Evolutionary conservation across 306 rosid species (phyloP).

Genomic region (Trichosanthes truncata): DNA sequence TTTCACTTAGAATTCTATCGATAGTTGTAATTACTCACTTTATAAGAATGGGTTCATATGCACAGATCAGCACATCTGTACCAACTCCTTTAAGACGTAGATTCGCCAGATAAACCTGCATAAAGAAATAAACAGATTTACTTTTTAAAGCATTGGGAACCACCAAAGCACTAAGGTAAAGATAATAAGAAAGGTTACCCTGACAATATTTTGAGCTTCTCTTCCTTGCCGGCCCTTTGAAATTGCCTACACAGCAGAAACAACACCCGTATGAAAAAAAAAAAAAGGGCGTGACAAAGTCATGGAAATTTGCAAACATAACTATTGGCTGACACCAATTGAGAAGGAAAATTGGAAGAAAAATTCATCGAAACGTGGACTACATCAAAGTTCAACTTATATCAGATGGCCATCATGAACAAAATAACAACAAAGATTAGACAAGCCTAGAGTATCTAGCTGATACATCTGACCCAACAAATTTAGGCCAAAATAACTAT

Average conservation of each 20-base stretch:
- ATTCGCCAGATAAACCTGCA: slow-evolving; percentile 83
- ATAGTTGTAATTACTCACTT: slow-evolving; percentile 35
- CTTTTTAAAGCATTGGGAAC: slow-evolving; percentile 6
- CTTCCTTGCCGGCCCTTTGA: slow-evolving; percentile 93
- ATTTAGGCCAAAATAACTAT: not conserved
- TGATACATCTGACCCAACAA: not conserved
- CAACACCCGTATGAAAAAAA: not conserved
- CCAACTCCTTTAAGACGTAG: slow-evolving; percentile 69
- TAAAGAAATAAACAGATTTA: slow-evolving; percentile 4
- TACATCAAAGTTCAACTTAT: not conserved
- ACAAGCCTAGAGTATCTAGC: not conserved
- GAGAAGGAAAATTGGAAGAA: not conserved
- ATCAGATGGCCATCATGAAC: not conserved
- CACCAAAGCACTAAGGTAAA: not conserved
- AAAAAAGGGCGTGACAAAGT: not conserved
- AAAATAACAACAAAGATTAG: not conserved
- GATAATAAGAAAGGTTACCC: slow-evolving; percentile 32
- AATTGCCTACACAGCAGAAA: slow-evolving; percentile 36
- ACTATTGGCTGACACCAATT: not conserved
- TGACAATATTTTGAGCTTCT: slow-evolving; percentile 88
- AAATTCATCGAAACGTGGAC: not conserved
- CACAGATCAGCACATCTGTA: slow-evolving; percentile 68
- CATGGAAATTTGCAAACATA: not conserved
- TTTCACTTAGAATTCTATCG: not conserved
- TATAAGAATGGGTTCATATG: slow-evolving; percentile 80